Evolutionary conservation across 139 green algal genomes (phyloP).

Genomic region (Ostreobium quekettii): DNA sequence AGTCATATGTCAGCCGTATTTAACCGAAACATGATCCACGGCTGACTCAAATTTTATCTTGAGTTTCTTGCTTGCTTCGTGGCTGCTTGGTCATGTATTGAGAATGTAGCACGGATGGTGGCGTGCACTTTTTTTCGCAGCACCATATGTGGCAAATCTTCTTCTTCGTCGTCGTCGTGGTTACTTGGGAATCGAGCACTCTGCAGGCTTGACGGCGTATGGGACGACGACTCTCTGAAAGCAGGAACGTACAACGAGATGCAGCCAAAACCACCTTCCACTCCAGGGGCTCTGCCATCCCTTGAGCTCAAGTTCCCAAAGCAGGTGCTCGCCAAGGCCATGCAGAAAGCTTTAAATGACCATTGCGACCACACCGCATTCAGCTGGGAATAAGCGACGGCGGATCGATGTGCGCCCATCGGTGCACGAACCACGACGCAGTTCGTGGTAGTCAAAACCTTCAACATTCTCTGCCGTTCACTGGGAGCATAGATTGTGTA

Average conservation of each 20-base stretch:
- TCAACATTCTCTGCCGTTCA: too few species aligned
- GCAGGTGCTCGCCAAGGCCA: conserved; percentile 27
- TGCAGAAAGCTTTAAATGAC: conserved; percentile 8
- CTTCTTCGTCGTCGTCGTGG: not conserved
- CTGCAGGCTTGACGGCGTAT: conserved; percentile 28
- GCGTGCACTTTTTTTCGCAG: not conserved
- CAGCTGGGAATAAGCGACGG: too few species aligned
- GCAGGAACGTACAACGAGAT: conserved; percentile 44
- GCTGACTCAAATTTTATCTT: too few species aligned
- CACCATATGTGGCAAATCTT: not conserved
- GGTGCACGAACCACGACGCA: too few species aligned
- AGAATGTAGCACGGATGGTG: not conserved
- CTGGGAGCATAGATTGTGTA: too few species aligned
- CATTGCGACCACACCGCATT: too few species aligned
- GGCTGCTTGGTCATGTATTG: not conserved
- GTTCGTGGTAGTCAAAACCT: too few species aligned
- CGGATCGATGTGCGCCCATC: too few species aligned
- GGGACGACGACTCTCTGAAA: conserved; percentile 28
- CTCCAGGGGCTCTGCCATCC: conserved; percentile 32
- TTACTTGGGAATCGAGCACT: not conserved
- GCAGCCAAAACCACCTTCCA: conserved; percentile 32
- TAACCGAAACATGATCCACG: too few species aligned
- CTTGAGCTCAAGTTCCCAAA: conserved; percentile 31
- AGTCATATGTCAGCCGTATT: too few species aligned
- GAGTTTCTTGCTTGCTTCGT: too few species aligned